Percentiles rank a stretch among this genome's conserved stretches.
Conservation (phyloP, 306 rosid species). For the Acacia confusa region DNA sequence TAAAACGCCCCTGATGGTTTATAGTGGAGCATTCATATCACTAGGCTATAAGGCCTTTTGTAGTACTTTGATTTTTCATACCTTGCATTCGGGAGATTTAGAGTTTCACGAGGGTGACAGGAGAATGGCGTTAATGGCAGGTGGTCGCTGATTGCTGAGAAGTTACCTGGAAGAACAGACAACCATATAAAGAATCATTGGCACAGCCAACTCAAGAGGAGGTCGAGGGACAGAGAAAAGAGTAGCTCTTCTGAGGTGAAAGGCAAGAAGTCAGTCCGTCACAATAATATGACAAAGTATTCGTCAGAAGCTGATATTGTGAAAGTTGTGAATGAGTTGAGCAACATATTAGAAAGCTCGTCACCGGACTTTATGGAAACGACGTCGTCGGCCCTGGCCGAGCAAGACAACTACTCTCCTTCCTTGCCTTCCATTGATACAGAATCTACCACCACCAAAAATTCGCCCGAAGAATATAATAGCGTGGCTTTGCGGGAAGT, state of each 20-base stretch:
- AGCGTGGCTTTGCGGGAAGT: conserved; percentile 23
- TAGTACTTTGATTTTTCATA: too few relatives aligned
- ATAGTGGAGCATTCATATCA: too few relatives aligned
- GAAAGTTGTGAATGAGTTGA: not conserved
- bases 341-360: conserved; percentile 46
- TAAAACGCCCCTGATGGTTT: too few relatives aligned
- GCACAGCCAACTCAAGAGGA: conserved; percentile 65
- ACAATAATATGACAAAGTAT: not conserved
- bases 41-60: too few relatives aligned
- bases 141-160: conserved; percentile 69
- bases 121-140: conserved; percentile 27
- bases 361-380: conserved; percentile 32
- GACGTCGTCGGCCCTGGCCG: not conserved
- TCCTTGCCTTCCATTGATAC: conserved; percentile 24
- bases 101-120: too few relatives aligned
- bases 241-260: not conserved
- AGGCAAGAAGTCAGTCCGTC: not conserved
- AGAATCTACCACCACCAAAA: not conserved
- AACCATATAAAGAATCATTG: conserved; percentile 71
- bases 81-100: too few relatives aligned
- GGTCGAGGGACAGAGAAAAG: not conserved
- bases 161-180: conserved; percentile 68
- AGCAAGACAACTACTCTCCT: conserved; percentile 20
- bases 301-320: conserved; percentile 22
- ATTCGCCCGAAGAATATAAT: conserved; percentile 17